Evolutionary conservation across 2,329 filamentous ascomycete genomes (phyloP).

Genomic region (Cladosporium sp.): DNA sequence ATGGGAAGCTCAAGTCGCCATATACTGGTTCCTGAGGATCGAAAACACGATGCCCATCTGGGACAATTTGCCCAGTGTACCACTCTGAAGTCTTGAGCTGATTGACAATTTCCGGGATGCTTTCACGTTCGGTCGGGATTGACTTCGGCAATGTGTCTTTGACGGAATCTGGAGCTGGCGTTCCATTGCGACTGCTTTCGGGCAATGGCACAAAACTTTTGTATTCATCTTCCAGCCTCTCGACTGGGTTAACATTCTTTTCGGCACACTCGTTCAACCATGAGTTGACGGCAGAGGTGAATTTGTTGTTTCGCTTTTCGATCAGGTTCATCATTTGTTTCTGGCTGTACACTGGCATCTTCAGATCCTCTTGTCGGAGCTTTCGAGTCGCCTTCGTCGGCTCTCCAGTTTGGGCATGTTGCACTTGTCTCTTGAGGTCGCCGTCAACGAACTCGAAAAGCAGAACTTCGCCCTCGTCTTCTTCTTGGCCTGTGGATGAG

Average conservation of each 20-base stretch:
- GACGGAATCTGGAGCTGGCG: constrained; percentile 43
- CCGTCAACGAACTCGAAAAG: constrained; percentile 93
- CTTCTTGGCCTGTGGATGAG: constrained; percentile 14
- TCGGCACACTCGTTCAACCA: constrained; percentile 76
- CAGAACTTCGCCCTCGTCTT: constrained; percentile 64
- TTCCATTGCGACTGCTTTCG: constrained; percentile 48
- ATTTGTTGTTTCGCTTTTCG: constrained; percentile 84
- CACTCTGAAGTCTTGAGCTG: constrained; percentile 81
- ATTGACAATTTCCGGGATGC: constrained; percentile 79
- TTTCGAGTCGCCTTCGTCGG: constrained; percentile 67
- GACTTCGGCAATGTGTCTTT: constrained; percentile 60
- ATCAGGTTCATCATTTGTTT: constrained; percentile 89
- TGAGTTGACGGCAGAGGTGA: constrained; percentile 70
- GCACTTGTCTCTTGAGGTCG: constrained; percentile 80
- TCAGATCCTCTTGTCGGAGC: constrained; percentile 75
- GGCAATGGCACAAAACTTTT: constrained; percentile 65
- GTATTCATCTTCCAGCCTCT: constrained; percentile 62
- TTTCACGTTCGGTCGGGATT: constrained; percentile 78
- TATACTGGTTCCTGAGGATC: constrained; percentile 80
- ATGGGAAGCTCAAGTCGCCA: constrained; percentile 78
- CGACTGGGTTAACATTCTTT: constrained; percentile 66
- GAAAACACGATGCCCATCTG: constrained; percentile 88
- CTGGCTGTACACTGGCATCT: constrained; percentile 90
- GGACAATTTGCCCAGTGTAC: constrained; percentile 92
- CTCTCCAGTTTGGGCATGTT: constrained; percentile 71